Evolutionary conservation across 306 rosid species (phyloP).

Genomic region (Cicer cuneatum): DNA sequence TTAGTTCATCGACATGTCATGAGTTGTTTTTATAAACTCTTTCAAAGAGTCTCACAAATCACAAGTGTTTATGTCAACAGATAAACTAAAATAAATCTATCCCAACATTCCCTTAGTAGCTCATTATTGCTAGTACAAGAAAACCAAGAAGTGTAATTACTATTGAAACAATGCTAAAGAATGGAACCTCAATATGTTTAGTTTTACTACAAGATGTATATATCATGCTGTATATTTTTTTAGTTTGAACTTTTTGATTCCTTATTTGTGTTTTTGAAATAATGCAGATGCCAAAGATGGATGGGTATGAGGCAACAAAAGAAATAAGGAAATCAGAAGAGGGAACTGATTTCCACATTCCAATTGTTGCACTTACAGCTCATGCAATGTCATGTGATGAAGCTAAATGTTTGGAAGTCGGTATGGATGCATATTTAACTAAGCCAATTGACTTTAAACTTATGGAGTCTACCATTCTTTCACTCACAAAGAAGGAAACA

Average conservation of each 20-base stretch:
- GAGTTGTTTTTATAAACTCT: too few relatives aligned
- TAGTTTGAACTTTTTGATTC: constrained; percentile 11
- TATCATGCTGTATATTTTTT: background rate
- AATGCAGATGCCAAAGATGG: constrained; percentile 98
- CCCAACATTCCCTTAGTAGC: background rate
- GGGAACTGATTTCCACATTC: constrained; percentile 73
- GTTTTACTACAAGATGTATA: background rate
- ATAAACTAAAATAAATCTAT: too few relatives aligned
- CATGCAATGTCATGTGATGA: constrained; percentile 99
- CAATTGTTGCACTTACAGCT: constrained; percentile 95
- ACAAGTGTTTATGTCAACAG: too few relatives aligned
- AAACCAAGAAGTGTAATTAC: constrained; percentile 17
- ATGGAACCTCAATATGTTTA: background rate
- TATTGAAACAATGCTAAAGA: background rate
- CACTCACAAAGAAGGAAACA: constrained; percentile 66
- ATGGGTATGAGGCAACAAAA: constrained; percentile 96
- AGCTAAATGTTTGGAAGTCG: constrained; percentile 93
- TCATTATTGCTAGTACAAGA: constrained; percentile 2
- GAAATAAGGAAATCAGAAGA: constrained; percentile 84
- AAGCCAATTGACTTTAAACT: constrained; percentile 93
- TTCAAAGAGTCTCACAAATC: too few relatives aligned
- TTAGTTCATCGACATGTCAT: too few relatives aligned
- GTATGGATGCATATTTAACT: constrained; percentile 96
- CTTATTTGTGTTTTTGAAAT: constrained; percentile 17
- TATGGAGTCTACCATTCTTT: constrained; percentile 95